A percentile compares a stretch with the other conserved stretches of the same genome.
Conservation (phyloP, 768 basidiomycete species). For the Mycena belliarum region DNA sequence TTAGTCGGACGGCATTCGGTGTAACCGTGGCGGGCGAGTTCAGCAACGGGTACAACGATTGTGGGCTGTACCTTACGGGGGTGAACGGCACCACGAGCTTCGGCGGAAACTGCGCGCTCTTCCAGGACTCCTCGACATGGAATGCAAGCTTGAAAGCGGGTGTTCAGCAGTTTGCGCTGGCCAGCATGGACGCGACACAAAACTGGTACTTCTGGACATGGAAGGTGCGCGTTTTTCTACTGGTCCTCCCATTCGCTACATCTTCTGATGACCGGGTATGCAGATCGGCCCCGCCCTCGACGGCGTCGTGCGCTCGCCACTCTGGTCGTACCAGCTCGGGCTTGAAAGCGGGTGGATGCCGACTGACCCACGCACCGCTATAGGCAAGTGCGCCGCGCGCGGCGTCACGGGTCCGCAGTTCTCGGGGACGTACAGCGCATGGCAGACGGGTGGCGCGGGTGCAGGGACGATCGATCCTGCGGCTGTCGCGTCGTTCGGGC, state of each 20-base stretch:
- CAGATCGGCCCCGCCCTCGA: conserved; percentile 7
- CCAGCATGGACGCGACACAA: conserved; percentile 63
- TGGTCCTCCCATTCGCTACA: background rate
- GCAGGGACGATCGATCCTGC: conserved; percentile 25
- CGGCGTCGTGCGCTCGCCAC: conserved; percentile 39
- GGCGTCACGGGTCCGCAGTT: conserved; percentile 36
- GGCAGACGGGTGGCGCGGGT: conserved; percentile 59
- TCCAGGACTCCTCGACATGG: conserved; percentile 53
- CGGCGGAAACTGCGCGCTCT: conserved; percentile 41
- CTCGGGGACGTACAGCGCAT: conserved; percentile 43
- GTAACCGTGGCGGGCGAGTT: conserved; percentile 68
- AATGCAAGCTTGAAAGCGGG: conserved; percentile 42
- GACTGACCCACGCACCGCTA: conserved; percentile 48
- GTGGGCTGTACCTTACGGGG: conserved; percentile 50
- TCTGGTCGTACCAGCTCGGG: conserved; percentile 73
- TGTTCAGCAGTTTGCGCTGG: conserved; percentile 47
- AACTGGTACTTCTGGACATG: conserved; percentile 79
- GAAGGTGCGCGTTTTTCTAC: conserved; percentile 55
- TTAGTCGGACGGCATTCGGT: conserved; percentile 49
- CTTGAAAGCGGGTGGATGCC: conserved; percentile 37
- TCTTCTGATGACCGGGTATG: background rate
- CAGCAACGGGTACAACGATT: conserved; percentile 58
- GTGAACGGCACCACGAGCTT: conserved; percentile 28
- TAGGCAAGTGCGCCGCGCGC: conserved; percentile 52
- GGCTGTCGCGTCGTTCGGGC: conserved; percentile 26